phyloP scores from a whole-genome alignment of 176 grass and related monocot species.

The Musa schizocarpa region DNA sequence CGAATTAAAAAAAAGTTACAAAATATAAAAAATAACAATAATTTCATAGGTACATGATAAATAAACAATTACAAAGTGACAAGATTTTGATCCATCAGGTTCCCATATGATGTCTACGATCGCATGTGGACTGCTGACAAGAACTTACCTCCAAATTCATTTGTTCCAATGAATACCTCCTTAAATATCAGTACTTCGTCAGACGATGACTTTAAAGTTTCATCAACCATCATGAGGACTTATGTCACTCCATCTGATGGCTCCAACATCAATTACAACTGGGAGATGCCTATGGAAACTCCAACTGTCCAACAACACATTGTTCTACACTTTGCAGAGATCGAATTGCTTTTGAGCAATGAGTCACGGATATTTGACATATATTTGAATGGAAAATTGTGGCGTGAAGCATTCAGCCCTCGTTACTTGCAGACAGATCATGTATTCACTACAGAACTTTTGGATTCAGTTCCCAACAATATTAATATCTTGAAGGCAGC shows the following conservation, averaged over 20 bases:
- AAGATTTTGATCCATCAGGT: constrained; percentile 22
- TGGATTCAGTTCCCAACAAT: background rate
- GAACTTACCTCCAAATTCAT: background rate
- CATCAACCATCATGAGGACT: constrained; percentile 29
- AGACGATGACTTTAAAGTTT: constrained; percentile 14
- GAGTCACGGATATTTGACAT: constrained; percentile 5
- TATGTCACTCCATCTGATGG: background rate
- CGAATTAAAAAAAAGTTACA: too few relatives aligned
- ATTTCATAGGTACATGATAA: too few relatives aligned
- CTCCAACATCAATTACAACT: background rate
- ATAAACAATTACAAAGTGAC: too few relatives aligned
- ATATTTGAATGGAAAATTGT: constrained; percentile 3
- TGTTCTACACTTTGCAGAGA: constrained; percentile 2
- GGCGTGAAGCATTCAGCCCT: background rate
- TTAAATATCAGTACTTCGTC: background rate
- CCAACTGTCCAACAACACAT: background rate
- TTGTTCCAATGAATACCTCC: background rate
- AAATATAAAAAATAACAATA: too few relatives aligned
- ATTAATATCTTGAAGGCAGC: constrained; percentile 9
- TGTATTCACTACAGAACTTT: background rate
- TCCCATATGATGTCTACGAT: constrained; percentile 39
- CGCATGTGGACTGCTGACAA: constrained; percentile 27
- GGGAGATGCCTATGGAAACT: background rate
- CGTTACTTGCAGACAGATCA: background rate
- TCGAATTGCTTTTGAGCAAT: background rate